Conservation (phyloP, 2,329 filamentous ascomycete genomes). For the Fusarium sp. region DNA sequence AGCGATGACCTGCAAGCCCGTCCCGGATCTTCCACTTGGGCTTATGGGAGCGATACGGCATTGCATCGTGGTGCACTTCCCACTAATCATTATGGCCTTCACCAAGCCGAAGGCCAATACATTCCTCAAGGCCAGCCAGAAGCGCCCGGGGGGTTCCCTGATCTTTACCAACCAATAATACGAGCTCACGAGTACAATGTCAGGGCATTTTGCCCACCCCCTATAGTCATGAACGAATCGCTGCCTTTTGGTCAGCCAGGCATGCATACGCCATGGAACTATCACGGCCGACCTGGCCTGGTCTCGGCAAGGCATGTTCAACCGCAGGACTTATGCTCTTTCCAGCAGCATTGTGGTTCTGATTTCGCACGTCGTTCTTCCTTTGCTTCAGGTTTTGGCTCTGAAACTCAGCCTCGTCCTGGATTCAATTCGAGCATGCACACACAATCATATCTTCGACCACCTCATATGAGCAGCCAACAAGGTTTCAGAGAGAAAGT, state of each 20-base stretch:
- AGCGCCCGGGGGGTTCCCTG: slow-evolving; percentile 26
- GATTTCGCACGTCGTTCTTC: slow-evolving; percentile 16
- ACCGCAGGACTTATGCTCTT: slow-evolving; percentile 16
- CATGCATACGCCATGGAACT: slow-evolving; percentile 38
- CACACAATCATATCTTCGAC: slow-evolving; percentile 8
- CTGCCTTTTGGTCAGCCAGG: slow-evolving; percentile 43
- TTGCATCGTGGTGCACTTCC: slow-evolving; percentile 22
- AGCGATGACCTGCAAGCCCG: slow-evolving; percentile 23
- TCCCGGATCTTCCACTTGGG: slow-evolving; percentile 23
- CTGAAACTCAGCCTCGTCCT: slow-evolving; percentile 11
- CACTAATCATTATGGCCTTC: slow-evolving; percentile 16
- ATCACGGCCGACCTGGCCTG: slow-evolving; percentile 10
- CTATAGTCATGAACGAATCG: slow-evolving; percentile 43
- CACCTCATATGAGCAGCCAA: slow-evolving; percentile 23
- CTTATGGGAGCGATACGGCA: slow-evolving; percentile 16
- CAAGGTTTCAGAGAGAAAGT: slow-evolving; percentile 71
- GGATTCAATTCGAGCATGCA: slow-evolving; percentile 2
- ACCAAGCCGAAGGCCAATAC: slow-evolving; percentile 21
- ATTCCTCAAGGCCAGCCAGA: slow-evolving; percentile 25
- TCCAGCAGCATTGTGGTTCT: slow-evolving; percentile 13
- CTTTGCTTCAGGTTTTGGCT: slow-evolving; percentile 12
- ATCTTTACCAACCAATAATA: slow-evolving; percentile 45
- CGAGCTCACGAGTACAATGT: slow-evolving; percentile 50
- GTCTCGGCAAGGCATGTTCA: slow-evolving; percentile 17
- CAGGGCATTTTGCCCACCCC: slow-evolving; percentile 49